Conservation (phyloP, 2,329 filamentous ascomycete genomes). For the Plectosphaerella cucumerina region DNA sequence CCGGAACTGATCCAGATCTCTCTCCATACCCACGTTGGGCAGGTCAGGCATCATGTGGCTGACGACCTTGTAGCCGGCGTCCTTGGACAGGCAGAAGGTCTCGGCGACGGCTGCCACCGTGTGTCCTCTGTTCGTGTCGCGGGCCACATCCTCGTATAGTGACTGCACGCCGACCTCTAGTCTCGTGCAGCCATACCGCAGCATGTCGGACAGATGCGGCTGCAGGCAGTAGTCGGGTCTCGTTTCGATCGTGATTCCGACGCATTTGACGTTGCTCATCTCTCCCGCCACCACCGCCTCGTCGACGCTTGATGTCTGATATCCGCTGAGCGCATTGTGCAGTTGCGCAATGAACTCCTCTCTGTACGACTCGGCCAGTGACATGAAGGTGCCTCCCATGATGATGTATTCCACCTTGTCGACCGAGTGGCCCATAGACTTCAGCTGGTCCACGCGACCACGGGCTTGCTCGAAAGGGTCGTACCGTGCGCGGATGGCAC, state of each 20-base stretch:
- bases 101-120: conserved; percentile 94
- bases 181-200: conserved; percentile 94
- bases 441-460: conserved; percentile 94
- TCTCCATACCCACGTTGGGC: conserved; percentile 97
- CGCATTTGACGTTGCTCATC: conserved; percentile 96
- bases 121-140: conserved; percentile 94
- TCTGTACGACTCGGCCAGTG: conserved; percentile 79
- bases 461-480: conserved; percentile 97
- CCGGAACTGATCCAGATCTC: conserved; percentile 92
- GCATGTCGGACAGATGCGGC: conserved; percentile 91
- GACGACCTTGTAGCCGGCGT: conserved; percentile 97
- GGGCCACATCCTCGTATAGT: conserved; percentile 95
- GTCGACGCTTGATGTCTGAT: conserved; percentile 90
- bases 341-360: conserved; percentile 93
- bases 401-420: conserved; percentile 99
- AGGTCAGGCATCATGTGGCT: conserved; percentile 99
- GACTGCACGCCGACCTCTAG: conserved; percentile 95
- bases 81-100: conserved; percentile 95
- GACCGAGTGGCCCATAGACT: conserved; percentile 90
- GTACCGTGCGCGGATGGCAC: conserved; percentile 92
- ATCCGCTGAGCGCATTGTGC: conserved; percentile 94
- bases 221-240: conserved; percentile 94
- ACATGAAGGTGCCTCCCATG: conserved; percentile 99
- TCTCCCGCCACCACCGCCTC: conserved; percentile 92
- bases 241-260: conserved; percentile 98